These are phyloP conservation scores for Sarcomyxa edulis DNA, from an alignment of 768 basidiomycete genomes.

Conservation along the genomic window DNA sequence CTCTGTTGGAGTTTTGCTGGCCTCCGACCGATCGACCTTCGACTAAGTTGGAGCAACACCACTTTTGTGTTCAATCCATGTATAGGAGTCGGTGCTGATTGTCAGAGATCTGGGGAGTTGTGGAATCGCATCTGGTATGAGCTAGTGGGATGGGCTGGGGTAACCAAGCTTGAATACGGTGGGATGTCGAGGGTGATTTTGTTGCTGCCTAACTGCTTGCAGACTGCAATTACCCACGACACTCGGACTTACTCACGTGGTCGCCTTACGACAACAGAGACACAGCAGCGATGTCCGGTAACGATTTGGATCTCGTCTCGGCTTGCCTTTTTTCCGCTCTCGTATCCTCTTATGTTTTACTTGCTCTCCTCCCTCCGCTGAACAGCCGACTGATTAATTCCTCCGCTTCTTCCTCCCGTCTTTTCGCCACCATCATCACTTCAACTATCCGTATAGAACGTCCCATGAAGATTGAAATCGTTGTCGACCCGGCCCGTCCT, in stretches of 20 bases:
- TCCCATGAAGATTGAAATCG: conserved; percentile 98
- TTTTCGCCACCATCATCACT: conserved; percentile 15
- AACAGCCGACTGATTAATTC: conserved; percentile 43
- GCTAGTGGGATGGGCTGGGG: no score
- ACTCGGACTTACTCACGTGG: conserved; percentile 5
- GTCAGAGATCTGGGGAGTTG: no score
- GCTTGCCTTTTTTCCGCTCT: conserved; percentile 19
- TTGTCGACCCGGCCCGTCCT: conserved; percentile 80
- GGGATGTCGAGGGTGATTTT: conserved; percentile 13
- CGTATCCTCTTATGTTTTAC: conserved; percentile 39
- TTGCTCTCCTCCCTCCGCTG: conserved; percentile 32
- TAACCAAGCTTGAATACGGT: conserved; percentile 14
- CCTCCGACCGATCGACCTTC: neutral
- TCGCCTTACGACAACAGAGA: conserved; percentile 27
- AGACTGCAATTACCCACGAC: conserved; percentile 10
- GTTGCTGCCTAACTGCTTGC: conserved; percentile 23
- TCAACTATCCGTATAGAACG: conserved; percentile 60
- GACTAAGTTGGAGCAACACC: neutral
- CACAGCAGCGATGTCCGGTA: conserved; percentile 34
- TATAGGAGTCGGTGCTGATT: no score
- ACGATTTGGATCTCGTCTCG: conserved; percentile 23
- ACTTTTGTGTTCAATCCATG: no score
- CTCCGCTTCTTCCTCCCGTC: conserved; percentile 35
- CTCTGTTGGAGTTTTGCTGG: conserved; percentile 5
- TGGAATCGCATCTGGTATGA: no score